Percentiles rank a stretch among this genome's conserved stretches.
phyloP scores from a whole-genome alignment of 108 stramenopile species.

The Chaetoceros tenuissimus region DNA sequence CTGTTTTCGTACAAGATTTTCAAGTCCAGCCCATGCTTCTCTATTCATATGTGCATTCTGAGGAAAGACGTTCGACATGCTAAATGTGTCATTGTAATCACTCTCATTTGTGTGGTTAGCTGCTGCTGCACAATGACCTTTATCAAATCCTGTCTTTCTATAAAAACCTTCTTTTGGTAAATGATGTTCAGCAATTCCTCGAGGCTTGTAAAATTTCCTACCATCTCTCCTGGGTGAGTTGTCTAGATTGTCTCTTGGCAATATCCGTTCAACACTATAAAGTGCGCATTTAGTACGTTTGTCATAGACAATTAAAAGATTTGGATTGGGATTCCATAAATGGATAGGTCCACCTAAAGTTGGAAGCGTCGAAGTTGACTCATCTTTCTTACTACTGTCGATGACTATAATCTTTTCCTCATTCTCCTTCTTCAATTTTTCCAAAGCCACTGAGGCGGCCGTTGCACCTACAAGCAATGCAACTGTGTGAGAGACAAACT shows the following conservation, averaged over 20 bases:
- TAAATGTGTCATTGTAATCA: conserved; percentile 43
- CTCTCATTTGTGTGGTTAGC: conserved; percentile 43
- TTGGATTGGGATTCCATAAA: conserved; percentile 48
- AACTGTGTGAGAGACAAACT: too few species aligned
- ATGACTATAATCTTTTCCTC: too few species aligned
- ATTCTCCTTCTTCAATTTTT: too few species aligned
- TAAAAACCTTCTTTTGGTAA: conserved; percentile 61
- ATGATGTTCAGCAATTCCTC: conserved; percentile 26
- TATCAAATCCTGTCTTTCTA: conserved; percentile 64
- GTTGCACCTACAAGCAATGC: too few species aligned
- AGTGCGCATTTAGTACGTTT: conserved; percentile 55
- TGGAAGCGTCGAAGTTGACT: not conserved
- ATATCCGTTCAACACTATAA: conserved; percentile 60
- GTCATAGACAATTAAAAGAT: conserved; percentile 75
- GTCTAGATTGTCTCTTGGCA: conserved; percentile 1
- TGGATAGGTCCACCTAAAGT: conserved; percentile 21
- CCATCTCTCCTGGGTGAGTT: conserved; percentile 12
- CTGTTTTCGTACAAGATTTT: conserved; percentile 40
- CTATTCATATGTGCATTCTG: conserved; percentile 56
- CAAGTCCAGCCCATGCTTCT: conserved; percentile 43
- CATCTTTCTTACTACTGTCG: not conserved
- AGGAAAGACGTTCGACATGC: conserved; percentile 58
- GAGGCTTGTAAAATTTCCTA: conserved; percentile 58
- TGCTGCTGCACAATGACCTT: conserved; percentile 77
- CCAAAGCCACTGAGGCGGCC: too few species aligned